Base-by-base conservation (phyloP, 352 stramenopile genomes). In the Phytophthora agathidicida region DNA sequence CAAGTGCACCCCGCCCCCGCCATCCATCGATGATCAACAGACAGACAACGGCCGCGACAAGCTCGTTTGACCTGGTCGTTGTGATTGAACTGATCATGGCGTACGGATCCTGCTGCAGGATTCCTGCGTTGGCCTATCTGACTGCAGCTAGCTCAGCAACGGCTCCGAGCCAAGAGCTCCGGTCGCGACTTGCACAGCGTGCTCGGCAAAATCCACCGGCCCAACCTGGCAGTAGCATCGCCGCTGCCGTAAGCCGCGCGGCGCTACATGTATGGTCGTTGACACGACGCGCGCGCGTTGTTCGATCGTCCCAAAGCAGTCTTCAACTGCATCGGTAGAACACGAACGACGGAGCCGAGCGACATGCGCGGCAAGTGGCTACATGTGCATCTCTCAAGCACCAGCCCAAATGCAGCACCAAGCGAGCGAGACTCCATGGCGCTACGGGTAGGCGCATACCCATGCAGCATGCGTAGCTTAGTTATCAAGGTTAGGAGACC, bases 161-260 rank as follows among this genome's bases (percentile, higher is more conserved):
- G 26, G 30, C 26, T 36, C 17, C 28, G 10, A 10, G 39, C 42
- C 57, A 67, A 41, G 24, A 52, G 41, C 38, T 46, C 17, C 10
- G 48, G 49, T 71, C 27, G 47, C 42, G 36, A 56, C 61, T 59
- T 60, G 44, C 27, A 65, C 44, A 65, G 37, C 44, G 52, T n/a
- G 46, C 59, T 68, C 59, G 35, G 28, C 43, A 66, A 71, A 66
- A 71, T 71, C 56, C 61, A 71, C 42, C 61, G 42, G 33, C 39
- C n/a, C 11, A 11, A 9, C 23, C 3, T 48, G 28, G 24, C 38
- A 23, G n/a, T n/a, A n/a, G 27, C 50, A 19, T 38, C 17, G 36
- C 31, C 45, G 24, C 39, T 14, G 27, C 30, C n/a, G 26, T 19
- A 54, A 44, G 24, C 27, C 20, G 43, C 16, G 52, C 37, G 32